Base-by-base conservation (phyloP, 192 early-diverging fungal genomes). In the Backusella tarrabulga region DNA sequence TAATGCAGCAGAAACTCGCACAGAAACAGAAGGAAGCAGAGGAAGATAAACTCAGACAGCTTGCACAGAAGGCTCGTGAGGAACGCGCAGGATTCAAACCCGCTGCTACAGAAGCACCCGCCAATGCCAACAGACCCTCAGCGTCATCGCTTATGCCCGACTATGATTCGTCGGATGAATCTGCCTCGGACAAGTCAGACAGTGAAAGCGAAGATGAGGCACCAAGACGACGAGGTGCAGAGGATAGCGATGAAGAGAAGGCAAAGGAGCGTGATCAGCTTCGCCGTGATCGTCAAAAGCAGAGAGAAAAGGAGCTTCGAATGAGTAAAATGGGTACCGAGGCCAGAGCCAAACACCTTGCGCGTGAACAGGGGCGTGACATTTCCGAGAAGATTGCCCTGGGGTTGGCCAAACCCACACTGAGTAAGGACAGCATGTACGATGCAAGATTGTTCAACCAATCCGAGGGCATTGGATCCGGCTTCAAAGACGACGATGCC, bases 371-470 rank as follows among this genome's bases (percentile, higher is more conserved):
- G 79, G 91, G 91, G 2, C 91, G 98, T 80, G 98, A 99, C 87
- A 96, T 99, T 71, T 99, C 97, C 0, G 98, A 99, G 86, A 99
- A 97, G 83, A 94, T 99, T 70, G 98, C 98, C 0, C 88, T 99
- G 67, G 98, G 98, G 26, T 84, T 98, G 71, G 97, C 97, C 29
- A 95, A 97, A 74, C 98, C 97, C 7, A 92, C 98, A 3, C 79
- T 88, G 35, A 90, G 92, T 44, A 93, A 92, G 81, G 98, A 99
- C 67, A 91, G 93, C 63, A 87, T 98, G 92, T 98, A 93, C 79
- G 98, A 99, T 81, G 89, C 94, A 56, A 91, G 98, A 60, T 84
- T 99, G 66, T 99, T 98, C 82, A 97, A 98, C 87, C 96, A 96
- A 80, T 87, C 90, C 1, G 88, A 90, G 75, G 98, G 96, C 21